Evolutionary conservation across 2,329 filamentous ascomycete species (phyloP).

Genomic region (Alternaria arborescens): DNA sequence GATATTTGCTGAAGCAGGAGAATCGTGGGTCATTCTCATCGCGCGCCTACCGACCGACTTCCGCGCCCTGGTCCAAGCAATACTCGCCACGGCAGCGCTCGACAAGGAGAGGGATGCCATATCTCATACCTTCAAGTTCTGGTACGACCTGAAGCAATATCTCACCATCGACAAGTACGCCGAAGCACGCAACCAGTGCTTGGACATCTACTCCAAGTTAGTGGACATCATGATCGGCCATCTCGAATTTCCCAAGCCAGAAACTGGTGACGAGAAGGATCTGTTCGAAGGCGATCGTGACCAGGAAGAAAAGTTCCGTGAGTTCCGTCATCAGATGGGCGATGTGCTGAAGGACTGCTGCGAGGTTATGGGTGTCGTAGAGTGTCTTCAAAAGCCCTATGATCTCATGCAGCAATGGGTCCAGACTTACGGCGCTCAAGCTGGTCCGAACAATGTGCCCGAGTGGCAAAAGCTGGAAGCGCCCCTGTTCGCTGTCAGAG

Average conservation of each 20-base stretch:
- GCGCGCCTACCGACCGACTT: conserved; percentile 85
- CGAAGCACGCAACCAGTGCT: conserved; percentile 76
- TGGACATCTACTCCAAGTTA: conserved; percentile 85
- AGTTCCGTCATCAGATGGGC: conserved; percentile 96
- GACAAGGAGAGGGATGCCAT: conserved; percentile 92
- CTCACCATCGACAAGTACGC: conserved; percentile 90
- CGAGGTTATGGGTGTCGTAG: conserved; percentile 91
- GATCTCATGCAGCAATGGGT: conserved; percentile 89
- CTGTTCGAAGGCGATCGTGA: conserved; percentile 96
- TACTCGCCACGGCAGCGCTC: conserved; percentile 88
- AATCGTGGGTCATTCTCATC: conserved; percentile 92
- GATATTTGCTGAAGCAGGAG: conserved; percentile 90
- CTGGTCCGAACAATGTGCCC: conserved; percentile 77
- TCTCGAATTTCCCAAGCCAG: conserved; percentile 83
- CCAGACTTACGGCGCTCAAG: conserved; percentile 78
- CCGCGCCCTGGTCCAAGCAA: conserved; percentile 82
- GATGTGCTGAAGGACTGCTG: conserved; percentile 97
- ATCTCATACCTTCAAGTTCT: conserved; percentile 93
- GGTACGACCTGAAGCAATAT: conserved; percentile 98
- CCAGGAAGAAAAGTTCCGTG: conserved; percentile 94
- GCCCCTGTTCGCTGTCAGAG: conserved; percentile 91
- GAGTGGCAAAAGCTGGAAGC: conserved; percentile 98
- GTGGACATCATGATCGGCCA: conserved; percentile 94
- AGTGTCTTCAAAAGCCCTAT: conserved; percentile 90
- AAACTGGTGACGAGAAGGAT: conserved; percentile 77